Base-by-base conservation (phyloP, 495 filamentous ascomycete species). In the Melanomma pulvis-pyrius region DNA sequence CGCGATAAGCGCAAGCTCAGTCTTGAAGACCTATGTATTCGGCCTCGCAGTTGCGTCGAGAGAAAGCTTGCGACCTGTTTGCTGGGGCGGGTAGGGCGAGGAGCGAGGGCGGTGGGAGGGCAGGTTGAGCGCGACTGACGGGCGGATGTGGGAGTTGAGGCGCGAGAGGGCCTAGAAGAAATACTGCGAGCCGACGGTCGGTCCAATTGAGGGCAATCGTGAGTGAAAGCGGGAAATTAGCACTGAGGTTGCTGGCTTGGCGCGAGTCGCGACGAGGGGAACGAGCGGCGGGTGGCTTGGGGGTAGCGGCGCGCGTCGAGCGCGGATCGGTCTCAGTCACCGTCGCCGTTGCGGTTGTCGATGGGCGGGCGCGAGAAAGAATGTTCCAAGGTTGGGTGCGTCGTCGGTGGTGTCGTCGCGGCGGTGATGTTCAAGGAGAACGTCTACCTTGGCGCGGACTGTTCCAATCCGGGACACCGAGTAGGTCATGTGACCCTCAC, bases 151-250 rank as follows among this genome's bases (percentile, higher is more conserved):
- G 28, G 59, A 17, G 28, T 3, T 52, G 12, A 2, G n/a, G 19
- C 4, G 32, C 22, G 60, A 6, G 32, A 22, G 34, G 56, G 21
- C 17, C n/a, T 52, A 9, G 19, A 26, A 19, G 36, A 30, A 26
- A 49, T 29, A 44, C 4, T 48, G 41, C 6, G 21, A 19, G 41
- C 13, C 8, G 9, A 3, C 2, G 39, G 39, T 12, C 39, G 39
- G 39, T 61, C 59, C 59, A 61, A 61, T 61, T 17, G 59, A 51
- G 46, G 46, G 25, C 17, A 24, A 34, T 57, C 26, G 50, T 29
- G 44, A 44, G 55, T 56, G 58, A 58, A 52, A 52, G 32, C 47
- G 69, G 69, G 69, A 71, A 65, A 71, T 71, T 34, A 56, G 69
- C 25, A 46, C 44, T 67, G 53, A 65, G 39, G 55, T 63, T 29